A percentile compares a stretch with the other conserved stretches of the same genome.
phyloP scores from a whole-genome alignment of 1,139 yeast species.

The Protomyces inundatus region DNA sequence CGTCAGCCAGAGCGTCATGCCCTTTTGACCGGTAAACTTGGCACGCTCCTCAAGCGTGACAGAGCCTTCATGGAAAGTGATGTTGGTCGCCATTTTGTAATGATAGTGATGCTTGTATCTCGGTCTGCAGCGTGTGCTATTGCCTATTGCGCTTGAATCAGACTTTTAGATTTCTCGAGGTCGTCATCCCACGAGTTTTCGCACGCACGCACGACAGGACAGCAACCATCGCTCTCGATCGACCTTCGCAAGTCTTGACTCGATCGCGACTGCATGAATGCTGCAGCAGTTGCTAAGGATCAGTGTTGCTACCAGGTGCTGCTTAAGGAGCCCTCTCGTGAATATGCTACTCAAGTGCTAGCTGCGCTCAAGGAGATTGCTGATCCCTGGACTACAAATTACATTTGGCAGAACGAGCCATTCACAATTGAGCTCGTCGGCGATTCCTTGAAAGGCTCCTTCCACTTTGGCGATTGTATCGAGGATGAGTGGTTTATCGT shows the following conservation, averaged over 20 bases:
- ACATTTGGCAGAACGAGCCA: constrained; percentile 36
- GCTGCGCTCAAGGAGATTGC: constrained; percentile 13
- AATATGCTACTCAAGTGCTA: not conserved
- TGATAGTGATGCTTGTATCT: too few species aligned
- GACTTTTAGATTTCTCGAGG: not conserved
- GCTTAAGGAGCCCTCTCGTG: not conserved
- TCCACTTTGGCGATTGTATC: constrained; percentile 45
- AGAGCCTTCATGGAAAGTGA: constrained; percentile 85
- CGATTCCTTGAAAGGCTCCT: constrained; percentile 42
- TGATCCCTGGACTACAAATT: constrained; percentile 30
- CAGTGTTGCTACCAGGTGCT: constrained; percentile 2
- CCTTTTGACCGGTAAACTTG: constrained; percentile 66
- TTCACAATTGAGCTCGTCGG: constrained; percentile 29
- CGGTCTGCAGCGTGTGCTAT: too few species aligned
- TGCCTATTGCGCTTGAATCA: too few species aligned
- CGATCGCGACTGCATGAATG: too few species aligned
- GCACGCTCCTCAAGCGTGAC: constrained; percentile 77
- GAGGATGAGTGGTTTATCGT: constrained; percentile 49
- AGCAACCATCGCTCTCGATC: too few species aligned
- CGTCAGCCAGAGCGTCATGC: constrained; percentile 90
- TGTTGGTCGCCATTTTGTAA: constrained; percentile 73
- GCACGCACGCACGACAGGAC: not conserved
- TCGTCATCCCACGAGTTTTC: not conserved
- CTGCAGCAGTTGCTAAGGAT: not conserved
- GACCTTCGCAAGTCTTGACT: too few species aligned